A percentile compares a stretch with the other conserved stretches of the same genome.
Conservation (phyloP, 2,329 filamentous ascomycete species). For the Parafenestella ontariensis region DNA sequence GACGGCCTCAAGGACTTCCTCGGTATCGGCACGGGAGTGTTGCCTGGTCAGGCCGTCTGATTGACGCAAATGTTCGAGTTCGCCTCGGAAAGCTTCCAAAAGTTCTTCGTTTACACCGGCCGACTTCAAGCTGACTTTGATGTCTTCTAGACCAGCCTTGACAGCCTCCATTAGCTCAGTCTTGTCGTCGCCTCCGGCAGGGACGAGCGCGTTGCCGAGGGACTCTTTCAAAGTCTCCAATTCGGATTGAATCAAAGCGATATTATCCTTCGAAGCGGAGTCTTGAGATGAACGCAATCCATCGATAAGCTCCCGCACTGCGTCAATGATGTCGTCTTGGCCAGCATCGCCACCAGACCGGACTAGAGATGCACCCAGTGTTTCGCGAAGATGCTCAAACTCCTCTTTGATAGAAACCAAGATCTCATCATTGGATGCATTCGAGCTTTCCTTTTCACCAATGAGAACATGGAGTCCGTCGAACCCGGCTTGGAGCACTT, state of each 20-base stretch:
- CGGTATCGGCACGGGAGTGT: conserved; percentile 53
- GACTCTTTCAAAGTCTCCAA: conserved; percentile 54
- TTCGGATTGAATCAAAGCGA: conserved; percentile 53
- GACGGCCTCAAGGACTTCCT: conserved; percentile 58
- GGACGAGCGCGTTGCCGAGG: conserved; percentile 52
- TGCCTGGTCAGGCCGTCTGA: conserved; percentile 51
- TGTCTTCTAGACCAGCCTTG: conserved; percentile 47
- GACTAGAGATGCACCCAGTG: conserved; percentile 61
- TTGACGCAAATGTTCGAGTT: conserved; percentile 57
- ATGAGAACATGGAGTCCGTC: conserved; percentile 57
- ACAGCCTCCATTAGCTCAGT: conserved; percentile 52
- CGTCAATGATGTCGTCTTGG: conserved; percentile 74
- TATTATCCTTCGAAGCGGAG: conserved; percentile 50
- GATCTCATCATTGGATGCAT: conserved; percentile 53
- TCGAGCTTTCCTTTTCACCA: conserved; percentile 38
- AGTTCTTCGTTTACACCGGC: conserved; percentile 57
- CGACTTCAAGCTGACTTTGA: conserved; percentile 39
- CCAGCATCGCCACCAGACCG: conserved; percentile 55
- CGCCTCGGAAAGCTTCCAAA: conserved; percentile 60
- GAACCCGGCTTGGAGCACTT: conserved; percentile 62
- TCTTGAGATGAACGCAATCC: conserved; percentile 52
- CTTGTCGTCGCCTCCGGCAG: conserved; percentile 45
- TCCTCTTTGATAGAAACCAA: conserved; percentile 63
- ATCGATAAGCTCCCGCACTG: conserved; percentile 61
- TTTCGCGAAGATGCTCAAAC: conserved; percentile 67